Base-by-base conservation (phyloP, 129 eudicot species). In the Pulicaria dysenterica region DNA sequence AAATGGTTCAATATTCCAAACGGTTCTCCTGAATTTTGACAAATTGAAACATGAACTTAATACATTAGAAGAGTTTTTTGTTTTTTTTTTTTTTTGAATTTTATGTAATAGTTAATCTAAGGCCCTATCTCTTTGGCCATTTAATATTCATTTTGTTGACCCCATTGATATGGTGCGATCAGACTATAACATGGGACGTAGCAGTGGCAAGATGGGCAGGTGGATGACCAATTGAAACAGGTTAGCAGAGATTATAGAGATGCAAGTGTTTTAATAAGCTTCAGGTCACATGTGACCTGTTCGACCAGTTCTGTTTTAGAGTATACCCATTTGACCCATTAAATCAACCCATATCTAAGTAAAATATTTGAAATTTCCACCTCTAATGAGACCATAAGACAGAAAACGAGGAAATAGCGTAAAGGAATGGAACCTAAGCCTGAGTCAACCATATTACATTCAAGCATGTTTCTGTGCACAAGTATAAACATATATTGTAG, bases 1-100 rank as follows among this genome's bases (percentile, higher is more conserved):
- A 81, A 88, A 91, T 45, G 92, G 89, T 73, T 86, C 80, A 15
- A 75, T 57, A 41, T 58, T 78, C 73, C 74, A 64, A 43, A 71
- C 83, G 17, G 87, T 84, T 80, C 97, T 88, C 88, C 95, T 88
- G 90, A 58, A 58, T 60, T 51, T 60, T 38, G 37, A 69, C 48
- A 73, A 31, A 48, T 14, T 39, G 58, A 40, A 49, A 63, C 77
- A 73, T 73, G 7, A 59, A 73, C 24, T 1, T 31, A 68, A 51
- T 47, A 69, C 43, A 19, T 8, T 4, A 41, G 3, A 64, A 4
- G 38, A 51, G 41, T 40, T 50, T 41, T 40, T 51, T 16, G 13
- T 5, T 12, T 39, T 38, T 73, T 7, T 31, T 36, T 56, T 42
- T n/a, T n/a, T n/a, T n/a, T n/a, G n/a, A n/a, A n/a, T 31, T 58